Percentiles rank a stretch among this genome's conserved stretches.
phyloP scores from a whole-genome alignment of 2,329 filamentous ascomycete species.

The Mycosphaerella sp. region DNA sequence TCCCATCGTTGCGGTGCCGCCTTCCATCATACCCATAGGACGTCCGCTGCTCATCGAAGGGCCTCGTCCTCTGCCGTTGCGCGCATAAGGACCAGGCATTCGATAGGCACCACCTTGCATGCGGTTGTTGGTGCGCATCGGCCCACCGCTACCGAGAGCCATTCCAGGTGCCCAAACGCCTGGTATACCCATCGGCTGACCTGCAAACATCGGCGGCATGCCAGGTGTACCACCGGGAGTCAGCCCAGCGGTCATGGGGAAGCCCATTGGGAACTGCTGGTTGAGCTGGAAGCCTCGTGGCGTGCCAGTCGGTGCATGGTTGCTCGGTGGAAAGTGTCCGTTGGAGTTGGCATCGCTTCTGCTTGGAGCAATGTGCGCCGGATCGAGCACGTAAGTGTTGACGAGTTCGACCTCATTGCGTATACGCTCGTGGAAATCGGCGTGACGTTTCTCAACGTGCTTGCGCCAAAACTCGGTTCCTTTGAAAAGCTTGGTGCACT shows the following conservation, averaged over 20 bases:
- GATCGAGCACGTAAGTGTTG: slow-evolving; percentile 90
- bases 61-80: slow-evolving; percentile 28
- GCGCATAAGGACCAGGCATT: slow-evolving; percentile 28
- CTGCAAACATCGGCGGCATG: slow-evolving; percentile 28
- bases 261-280: slow-evolving; percentile 45
- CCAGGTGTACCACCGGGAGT: slow-evolving; percentile 29
- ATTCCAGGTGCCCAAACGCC: slow-evolving; percentile 19
- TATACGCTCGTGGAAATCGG: slow-evolving; percentile 75
- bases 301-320: slow-evolving; percentile 67
- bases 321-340: slow-evolving; percentile 81
- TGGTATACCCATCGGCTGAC: slow-evolving; percentile 40
- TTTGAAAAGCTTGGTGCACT: slow-evolving; percentile 96
- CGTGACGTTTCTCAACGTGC: slow-evolving; percentile 92
- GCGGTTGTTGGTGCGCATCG: slow-evolving; percentile 36
- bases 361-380: slow-evolving; percentile 87
- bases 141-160: slow-evolving; percentile 34
- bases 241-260: slow-evolving; percentile 35
- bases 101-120: slow-evolving; percentile 24
- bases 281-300: slow-evolving; percentile 87
- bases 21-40: slow-evolving; percentile 43
- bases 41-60: slow-evolving; percentile 23
- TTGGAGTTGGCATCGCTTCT: slow-evolving; percentile 92
- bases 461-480: slow-evolving; percentile 97
- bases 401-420: slow-evolving; percentile 83
- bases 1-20: slow-evolving; percentile 65